Evolutionary conservation across 2,329 filamentous ascomycete genomes (phyloP).

Genomic region (Endothia cerciana): DNA sequence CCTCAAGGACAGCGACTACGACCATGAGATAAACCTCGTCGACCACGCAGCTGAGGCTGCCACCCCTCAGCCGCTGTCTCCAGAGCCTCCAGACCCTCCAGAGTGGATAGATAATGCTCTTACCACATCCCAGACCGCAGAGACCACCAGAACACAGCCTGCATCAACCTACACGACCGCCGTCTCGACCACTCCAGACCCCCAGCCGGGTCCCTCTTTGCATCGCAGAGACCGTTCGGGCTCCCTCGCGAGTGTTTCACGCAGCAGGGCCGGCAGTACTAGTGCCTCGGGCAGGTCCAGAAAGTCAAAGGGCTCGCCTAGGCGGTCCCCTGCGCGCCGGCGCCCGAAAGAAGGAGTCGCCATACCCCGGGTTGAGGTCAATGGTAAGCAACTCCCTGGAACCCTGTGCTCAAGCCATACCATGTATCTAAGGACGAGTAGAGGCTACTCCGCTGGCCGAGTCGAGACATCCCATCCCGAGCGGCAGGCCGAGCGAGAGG

Average conservation of each 20-base stretch:
- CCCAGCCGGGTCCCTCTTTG: slow-evolving; percentile 12
- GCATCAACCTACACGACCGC: slow-evolving; percentile 4
- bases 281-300: slow-evolving; percentile 11
- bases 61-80: slow-evolving; percentile 18
- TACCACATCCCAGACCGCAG: background rate
- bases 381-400: slow-evolving; percentile 5
- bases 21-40: slow-evolving; percentile 72
- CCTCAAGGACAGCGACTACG: slow-evolving; percentile 65
- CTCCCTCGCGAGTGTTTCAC: background rate
- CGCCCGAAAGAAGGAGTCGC: background rate
- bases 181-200: background rate
- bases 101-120: slow-evolving; percentile 10
- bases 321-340: background rate
- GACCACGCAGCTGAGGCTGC: slow-evolving; percentile 49
- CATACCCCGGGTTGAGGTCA: slow-evolving; percentile 22
- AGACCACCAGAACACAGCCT: background rate
- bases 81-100: slow-evolving; percentile 14
- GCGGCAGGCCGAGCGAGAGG: slow-evolving; percentile 28
- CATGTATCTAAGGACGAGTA: slow-evolving; percentile 13
- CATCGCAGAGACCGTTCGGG: background rate
- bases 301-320: slow-evolving; percentile 11
- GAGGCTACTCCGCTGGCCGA: slow-evolving; percentile 26
- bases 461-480: background rate
- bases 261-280: slow-evolving; percentile 14
- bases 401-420: background rate